Conservation (phyloP, 1,139 yeast genomes). For the Yamadazyma diospyri region DNA sequence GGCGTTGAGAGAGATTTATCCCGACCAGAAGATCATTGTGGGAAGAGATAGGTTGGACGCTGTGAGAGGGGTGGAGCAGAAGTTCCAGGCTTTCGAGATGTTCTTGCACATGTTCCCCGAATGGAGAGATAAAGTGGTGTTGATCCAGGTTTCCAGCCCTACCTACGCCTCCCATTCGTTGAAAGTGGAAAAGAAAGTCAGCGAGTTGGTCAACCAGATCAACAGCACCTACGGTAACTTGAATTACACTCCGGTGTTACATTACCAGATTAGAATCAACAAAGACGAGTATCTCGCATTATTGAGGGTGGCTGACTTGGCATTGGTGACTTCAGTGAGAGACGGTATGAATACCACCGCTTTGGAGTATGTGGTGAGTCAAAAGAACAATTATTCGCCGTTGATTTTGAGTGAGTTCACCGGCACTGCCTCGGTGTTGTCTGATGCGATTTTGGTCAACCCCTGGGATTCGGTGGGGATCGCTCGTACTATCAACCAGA, state of each 20-base stretch:
- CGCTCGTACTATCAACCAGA: conserved; percentile 74
- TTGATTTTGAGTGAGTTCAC: conserved; percentile 87
- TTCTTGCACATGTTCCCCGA: conserved; percentile 88
- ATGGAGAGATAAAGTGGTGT: conserved; percentile 82
- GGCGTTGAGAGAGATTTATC: conserved; percentile 64
- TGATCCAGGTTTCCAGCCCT: conserved; percentile 90
- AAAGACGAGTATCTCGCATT: conserved; percentile 88
- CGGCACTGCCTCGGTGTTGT: conserved; percentile 80
- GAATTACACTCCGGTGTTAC: conserved; percentile 80
- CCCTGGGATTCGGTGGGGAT: conserved; percentile 98
- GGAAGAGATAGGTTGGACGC: conserved; percentile 81
- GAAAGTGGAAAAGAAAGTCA: conserved; percentile 71
- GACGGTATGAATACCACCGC: conserved; percentile 98
- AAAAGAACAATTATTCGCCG: conserved; percentile 69
- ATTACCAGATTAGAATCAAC: conserved; percentile 85
- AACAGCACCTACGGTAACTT: conserved; percentile 81
- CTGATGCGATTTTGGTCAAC: conserved; percentile 80
- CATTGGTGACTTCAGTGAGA: conserved; percentile 83
- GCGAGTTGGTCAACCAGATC: conserved; percentile 73
- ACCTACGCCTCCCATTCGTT: conserved; percentile 50
- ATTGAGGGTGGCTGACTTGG: conserved; percentile 83
- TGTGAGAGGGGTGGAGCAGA: conserved; percentile 81
- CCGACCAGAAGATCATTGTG: conserved; percentile 70
- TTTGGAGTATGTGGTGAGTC: conserved; percentile 86
- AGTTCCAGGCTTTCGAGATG: conserved; percentile 75